Evolutionary conservation across 768 basidiomycete species (phyloP), one percentile per base, ranked within the genome.

Genomic region (Rhizopogon vesiculosus): DNA sequence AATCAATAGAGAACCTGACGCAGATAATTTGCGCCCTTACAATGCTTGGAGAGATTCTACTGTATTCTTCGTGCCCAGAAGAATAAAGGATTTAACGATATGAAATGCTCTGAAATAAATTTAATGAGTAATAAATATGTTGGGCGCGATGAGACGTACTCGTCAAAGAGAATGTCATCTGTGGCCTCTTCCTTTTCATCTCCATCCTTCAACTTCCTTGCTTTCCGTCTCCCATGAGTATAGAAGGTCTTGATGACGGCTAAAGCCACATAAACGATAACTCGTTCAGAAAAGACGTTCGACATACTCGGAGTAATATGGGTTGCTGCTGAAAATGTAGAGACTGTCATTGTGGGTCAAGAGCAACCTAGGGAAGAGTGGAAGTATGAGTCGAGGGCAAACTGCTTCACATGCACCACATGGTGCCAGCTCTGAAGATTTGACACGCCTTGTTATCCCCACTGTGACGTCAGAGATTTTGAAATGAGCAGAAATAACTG

Each of bases 31-130:
- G 12, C 12, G 19, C 8, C 66, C 78, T 48, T 57, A 83, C 82
- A 87, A 87, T 16, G 75, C 73, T 62, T 88, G 87, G 1, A 88
- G 75, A n/a, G 84, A 86, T 61, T 89, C 86, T 38, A 89, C 76
- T 0, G 84, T 87, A 64, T 89, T 85, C 44, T 75, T 71, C 0
- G 83, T 84, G 6, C 82, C 82, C 18, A 86, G 69, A 48, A 83
- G 77, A 42, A 89, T 81, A 66, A 90, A 90, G 0, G 84, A 79
- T 70, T 86, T 85, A 39, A 89, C 85, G 22, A 89, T 82, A 56
- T 85, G 75, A 66, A 89, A 89, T 0, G 85, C 86, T 71, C 81
- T 83, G 58, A 1, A 45, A 49, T 9, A 35, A 33, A 42, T 44
- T 40, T 10, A 48, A 28, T 7, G 45, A 49, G 15, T 43, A 29